Percentiles rank a stretch among this genome's conserved stretches.
These are phyloP conservation scores for Calocera cornea DNA, from an alignment of 768 basidiomycete species.

Conservation along the genomic window DNA sequence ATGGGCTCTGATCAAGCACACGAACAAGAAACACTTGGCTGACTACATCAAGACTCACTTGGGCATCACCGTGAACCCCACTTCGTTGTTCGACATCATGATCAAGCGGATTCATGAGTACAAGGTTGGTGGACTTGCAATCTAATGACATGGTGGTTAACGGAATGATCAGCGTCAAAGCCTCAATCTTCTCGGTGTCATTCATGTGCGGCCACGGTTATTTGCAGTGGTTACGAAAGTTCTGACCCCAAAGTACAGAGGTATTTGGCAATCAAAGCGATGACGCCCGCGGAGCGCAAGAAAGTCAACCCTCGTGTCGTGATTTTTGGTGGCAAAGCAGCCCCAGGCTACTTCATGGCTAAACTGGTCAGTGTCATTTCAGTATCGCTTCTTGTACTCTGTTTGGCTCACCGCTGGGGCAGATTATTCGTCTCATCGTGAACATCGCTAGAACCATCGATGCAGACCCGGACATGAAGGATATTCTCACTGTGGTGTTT, in stretches of 20 bases:
- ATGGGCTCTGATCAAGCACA: slow-evolving; percentile 76
- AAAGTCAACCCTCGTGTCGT: slow-evolving; percentile 74
- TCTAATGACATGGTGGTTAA: background rate
- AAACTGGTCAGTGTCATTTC: slow-evolving; percentile 45
- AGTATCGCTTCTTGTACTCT: background rate
- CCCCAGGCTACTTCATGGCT: slow-evolving; percentile 87
- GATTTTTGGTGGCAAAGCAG: slow-evolving; percentile 97
- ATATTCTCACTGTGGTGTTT: slow-evolving; percentile 82
- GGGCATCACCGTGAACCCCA: slow-evolving; percentile 56
- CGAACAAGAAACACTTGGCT: slow-evolving; percentile 83
- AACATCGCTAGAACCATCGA: slow-evolving; percentile 74
- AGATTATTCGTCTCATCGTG: slow-evolving; percentile 88
- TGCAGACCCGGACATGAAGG: slow-evolving; percentile 73
- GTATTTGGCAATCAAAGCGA: slow-evolving; percentile 65
- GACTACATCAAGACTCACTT: slow-evolving; percentile 55
- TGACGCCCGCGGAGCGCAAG: slow-evolving; percentile 66
- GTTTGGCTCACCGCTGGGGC: slow-evolving; percentile 2
- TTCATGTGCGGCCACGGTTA: slow-evolving; percentile 42
- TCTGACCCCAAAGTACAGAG: slow-evolving; percentile 34
- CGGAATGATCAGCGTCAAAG: slow-evolving; percentile 63
- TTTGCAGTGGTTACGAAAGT: background rate
- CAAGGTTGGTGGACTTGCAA: slow-evolving; percentile 36
- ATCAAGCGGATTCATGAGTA: slow-evolving; percentile 90
- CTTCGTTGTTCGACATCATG: slow-evolving; percentile 83
- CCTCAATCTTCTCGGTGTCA: slow-evolving; percentile 81